Percentiles rank a stretch among this genome's conserved stretches.
These are phyloP conservation scores for Beauveria rudraprayagi DNA, from an alignment of 2,329 filamentous ascomycete species.

Conservation along the genomic window DNA sequence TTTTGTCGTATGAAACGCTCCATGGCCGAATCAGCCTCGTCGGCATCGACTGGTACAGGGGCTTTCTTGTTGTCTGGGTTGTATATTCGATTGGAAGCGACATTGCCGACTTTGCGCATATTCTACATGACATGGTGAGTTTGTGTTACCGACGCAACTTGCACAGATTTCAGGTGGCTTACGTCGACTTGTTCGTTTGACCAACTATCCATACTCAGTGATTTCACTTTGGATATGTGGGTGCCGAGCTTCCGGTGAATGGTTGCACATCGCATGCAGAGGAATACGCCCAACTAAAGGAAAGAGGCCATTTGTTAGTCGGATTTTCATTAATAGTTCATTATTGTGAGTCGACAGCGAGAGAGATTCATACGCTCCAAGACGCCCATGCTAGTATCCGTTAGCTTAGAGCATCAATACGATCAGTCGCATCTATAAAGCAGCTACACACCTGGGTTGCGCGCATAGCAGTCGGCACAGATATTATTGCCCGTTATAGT, in stretches of 20 bases:
- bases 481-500: constrained; percentile 78
- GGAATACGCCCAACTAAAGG: constrained; percentile 76
- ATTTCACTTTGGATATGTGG: constrained; percentile 98
- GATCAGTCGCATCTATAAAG: constrained; percentile 3
- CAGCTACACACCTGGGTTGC: constrained; percentile 69
- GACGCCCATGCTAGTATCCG: constrained; percentile 72
- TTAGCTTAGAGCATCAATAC: constrained; percentile 17
- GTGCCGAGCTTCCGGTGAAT: constrained; percentile 95
- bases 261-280: constrained; percentile 95
- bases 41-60: constrained; percentile 78
- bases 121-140: constrained; percentile 44
- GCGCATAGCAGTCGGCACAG: constrained; percentile 87
- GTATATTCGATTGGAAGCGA: constrained; percentile 76
- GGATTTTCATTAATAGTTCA: neutral
- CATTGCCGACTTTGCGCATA: constrained; percentile 90
- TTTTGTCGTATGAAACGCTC: constrained; percentile 93
- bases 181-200: constrained; percentile 93
- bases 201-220: constrained; percentile 97
- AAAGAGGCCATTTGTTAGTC: constrained; percentile 14
- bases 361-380: constrained; percentile 68
- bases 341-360: neutral
- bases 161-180: constrained; percentile 25
- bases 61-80: constrained; percentile 80
- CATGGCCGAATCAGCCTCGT: constrained; percentile 91
- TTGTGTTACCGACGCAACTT: neutral